Percentiles rank a stretch among this genome's conserved stretches.
Conservation (phyloP, 305 asterid genomes). For the Fraxinus velutina region DNA sequence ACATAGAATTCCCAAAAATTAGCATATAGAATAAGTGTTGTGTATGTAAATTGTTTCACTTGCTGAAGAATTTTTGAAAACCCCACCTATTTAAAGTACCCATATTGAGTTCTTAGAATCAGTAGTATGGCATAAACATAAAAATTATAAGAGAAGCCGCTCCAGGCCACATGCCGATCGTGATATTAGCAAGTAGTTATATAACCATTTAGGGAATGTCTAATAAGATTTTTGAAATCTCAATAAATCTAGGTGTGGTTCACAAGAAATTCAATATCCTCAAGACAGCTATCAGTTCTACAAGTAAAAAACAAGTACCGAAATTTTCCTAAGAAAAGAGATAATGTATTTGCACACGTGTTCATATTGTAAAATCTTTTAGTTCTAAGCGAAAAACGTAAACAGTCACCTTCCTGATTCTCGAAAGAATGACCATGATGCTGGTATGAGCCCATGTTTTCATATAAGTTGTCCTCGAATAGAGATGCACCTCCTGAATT, state of each 20-base stretch:
- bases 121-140: background rate
- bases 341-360: background rate
- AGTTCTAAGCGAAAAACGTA: background rate
- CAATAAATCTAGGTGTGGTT: background rate
- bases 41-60: background rate
- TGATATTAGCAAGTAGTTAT: background rate
- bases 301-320: background rate
- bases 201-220: background rate
- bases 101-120: background rate
- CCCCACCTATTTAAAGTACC: background rate
- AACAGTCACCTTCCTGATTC: slow-evolving; percentile 48
- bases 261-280: background rate
- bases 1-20: background rate
- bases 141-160: background rate
- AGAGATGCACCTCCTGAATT: slow-evolving; percentile 52
- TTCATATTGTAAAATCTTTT: background rate
- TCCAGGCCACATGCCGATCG: background rate
- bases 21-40: background rate
- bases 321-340: background rate
- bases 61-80: background rate
- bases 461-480: slow-evolving; percentile 44
- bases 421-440: slow-evolving; percentile 44
- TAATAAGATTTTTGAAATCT: background rate
- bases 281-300: background rate
- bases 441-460: slow-evolving; percentile 41